These are phyloP conservation scores for Lachancea quebecensis DNA, from an alignment of 805 yeast species.

Conservation along the genomic window DNA sequence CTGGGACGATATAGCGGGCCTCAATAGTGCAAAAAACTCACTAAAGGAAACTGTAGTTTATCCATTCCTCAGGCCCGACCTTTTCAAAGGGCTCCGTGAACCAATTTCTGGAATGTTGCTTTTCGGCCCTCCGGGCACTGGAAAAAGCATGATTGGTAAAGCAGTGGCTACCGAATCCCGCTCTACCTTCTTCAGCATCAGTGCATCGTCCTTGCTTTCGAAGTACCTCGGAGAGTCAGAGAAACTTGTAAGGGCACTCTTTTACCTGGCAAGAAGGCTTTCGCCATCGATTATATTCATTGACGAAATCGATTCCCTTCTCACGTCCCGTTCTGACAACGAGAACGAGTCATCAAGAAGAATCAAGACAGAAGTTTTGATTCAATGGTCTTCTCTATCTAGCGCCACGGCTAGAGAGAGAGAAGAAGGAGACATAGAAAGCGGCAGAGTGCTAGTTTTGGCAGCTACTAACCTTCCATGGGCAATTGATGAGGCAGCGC, in stretches of 20 bases:
- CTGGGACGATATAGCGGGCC: conserved; percentile 95
- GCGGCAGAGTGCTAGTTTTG: conserved; percentile 71
- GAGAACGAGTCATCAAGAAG: conserved; percentile 86
- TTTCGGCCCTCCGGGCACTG: conserved; percentile 99
- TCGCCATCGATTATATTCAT: conserved; percentile 93
- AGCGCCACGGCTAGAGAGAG: conserved; percentile 66
- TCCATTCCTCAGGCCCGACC: conserved; percentile 89
- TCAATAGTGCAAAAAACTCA: conserved; percentile 80
- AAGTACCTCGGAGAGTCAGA: conserved; percentile 89
- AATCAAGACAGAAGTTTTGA: conserved; percentile 85
- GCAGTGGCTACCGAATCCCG: conserved; percentile 95
- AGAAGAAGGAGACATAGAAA: conserved; percentile 34
- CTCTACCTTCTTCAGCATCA: conserved; percentile 85
- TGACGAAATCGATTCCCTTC: conserved; percentile 89
- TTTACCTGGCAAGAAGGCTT: conserved; percentile 72
- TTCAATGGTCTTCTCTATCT: conserved; percentile 91
- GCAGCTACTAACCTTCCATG: conserved; percentile 97
- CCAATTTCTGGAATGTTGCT: conserved; percentile 95
- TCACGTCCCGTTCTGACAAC: conserved; percentile 58
- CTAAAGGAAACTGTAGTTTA: conserved; percentile 92
- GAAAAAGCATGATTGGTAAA: conserved; percentile 93
- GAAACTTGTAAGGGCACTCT: conserved; percentile 82
- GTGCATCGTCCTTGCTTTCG: conserved; percentile 85
- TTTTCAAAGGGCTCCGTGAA: conserved; percentile 83
- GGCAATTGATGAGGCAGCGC: conserved; percentile 96